Conservation (phyloP, 2,329 filamentous ascomycete genomes). For the Stemphylium beticola region DNA sequence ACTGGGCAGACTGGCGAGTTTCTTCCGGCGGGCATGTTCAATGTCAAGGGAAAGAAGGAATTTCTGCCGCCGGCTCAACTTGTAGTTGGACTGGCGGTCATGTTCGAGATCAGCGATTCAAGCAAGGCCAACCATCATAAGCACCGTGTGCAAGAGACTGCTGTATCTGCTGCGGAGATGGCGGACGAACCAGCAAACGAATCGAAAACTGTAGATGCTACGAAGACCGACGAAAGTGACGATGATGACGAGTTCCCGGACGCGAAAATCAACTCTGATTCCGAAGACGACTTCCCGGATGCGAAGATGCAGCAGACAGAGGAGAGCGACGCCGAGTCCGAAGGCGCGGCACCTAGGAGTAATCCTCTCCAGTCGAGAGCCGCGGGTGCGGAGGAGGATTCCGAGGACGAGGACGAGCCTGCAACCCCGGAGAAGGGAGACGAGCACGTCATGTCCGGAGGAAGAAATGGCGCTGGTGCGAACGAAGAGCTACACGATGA, state of each 20-base stretch:
- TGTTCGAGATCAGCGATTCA: constrained; percentile 88
- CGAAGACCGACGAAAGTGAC: constrained; percentile 40
- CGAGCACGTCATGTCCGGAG: constrained; percentile 18
- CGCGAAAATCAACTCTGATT: constrained; percentile 45
- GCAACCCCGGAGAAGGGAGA: constrained; percentile 5
- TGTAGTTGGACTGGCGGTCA: constrained; percentile 82
- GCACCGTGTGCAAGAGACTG: constrained; percentile 65
- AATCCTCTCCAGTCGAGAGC: constrained; percentile 51
- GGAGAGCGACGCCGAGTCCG: constrained; percentile 47
- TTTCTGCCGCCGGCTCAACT: constrained; percentile 87
- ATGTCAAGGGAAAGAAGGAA: constrained; percentile 86
- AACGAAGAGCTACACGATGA: constrained; percentile 33
- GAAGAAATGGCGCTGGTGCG: constrained; percentile 4
- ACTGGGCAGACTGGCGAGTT: constrained; percentile 80
- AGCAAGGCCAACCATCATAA: constrained; percentile 82
- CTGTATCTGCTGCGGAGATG: constrained; percentile 29
- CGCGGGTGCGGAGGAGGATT: constrained; percentile 17
- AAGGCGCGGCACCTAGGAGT: constrained; percentile 31
- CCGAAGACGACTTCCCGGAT: constrained; percentile 56
- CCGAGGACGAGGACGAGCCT: constrained; percentile 35
- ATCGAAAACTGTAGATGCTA: constrained; percentile 20
- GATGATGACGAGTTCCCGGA: constrained; percentile 57
- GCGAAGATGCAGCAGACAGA: constrained; percentile 45
- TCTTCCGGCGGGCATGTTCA: constrained; percentile 77
- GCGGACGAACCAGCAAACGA: constrained; percentile 24